Percentiles rank a stretch among this genome's conserved stretches.
Conservation (phyloP, 176 grass and related monocot genomes). For the Carex parvula region DNA sequence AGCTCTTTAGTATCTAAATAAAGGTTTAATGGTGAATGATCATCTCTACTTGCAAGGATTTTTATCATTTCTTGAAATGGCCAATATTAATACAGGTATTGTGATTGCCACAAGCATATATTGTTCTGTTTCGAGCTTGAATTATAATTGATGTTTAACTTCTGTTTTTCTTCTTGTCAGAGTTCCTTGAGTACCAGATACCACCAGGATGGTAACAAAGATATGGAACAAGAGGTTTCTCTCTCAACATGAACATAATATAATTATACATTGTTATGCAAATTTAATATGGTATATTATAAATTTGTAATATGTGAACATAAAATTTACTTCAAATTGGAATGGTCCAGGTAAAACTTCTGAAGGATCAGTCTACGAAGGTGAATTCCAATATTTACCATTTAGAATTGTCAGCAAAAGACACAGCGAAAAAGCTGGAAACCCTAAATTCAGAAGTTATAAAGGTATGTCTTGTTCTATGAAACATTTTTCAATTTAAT, state of each 20-base stretch:
- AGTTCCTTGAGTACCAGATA: slow-evolving; percentile 33
- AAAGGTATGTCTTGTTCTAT: slow-evolving; percentile 40
- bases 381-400: slow-evolving; percentile 43
- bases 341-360: slow-evolving; percentile 42
- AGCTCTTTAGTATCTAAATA: neutral
- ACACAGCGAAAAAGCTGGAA: slow-evolving; percentile 55
- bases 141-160: slow-evolving; percentile 1
- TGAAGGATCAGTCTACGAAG: slow-evolving; percentile 50
- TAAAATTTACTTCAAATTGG: slow-evolving; percentile 11
- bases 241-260: neutral
- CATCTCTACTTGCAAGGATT: neutral
- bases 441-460: slow-evolving; percentile 51
- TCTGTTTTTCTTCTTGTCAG: slow-evolving; percentile 40
- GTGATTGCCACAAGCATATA: neutral
- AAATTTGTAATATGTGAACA: neutral
- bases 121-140: neutral
- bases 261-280: neutral
- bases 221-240: slow-evolving; percentile 69
- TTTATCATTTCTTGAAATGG: neutral
- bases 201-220: slow-evolving; percentile 37
- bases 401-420: slow-evolving; percentile 46
- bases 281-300: neutral
- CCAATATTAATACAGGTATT: neutral
- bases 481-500: slow-evolving; percentile 1
- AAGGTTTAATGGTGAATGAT: neutral